Percentiles rank a stretch among this genome's conserved stretches.
Evolutionary conservation across 257 asterid species (phyloP).

Genomic region (Jaltomata sinuosa): DNA sequence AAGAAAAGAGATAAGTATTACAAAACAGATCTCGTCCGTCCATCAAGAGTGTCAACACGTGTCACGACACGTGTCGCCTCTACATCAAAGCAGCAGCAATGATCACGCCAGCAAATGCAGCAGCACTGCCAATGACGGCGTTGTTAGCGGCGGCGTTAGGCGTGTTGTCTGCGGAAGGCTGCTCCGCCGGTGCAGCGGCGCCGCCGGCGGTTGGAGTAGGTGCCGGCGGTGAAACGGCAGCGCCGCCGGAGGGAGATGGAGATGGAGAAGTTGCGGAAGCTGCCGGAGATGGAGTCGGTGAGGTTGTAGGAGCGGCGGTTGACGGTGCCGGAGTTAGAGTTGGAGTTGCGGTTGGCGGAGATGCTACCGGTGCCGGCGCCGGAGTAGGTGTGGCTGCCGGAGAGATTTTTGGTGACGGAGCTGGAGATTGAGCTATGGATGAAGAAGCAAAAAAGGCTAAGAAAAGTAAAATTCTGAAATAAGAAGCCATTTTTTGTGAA

Average conservation of each 20-base stretch:
- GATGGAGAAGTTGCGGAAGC: conserved; percentile 13
- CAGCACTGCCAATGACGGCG: conserved; percentile 52
- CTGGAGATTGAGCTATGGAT: conserved; percentile 58
- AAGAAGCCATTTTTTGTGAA: conserved; percentile 19
- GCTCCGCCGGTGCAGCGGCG: conserved; percentile 10
- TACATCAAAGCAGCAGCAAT: conserved; percentile 56
- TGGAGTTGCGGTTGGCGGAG: conserved; percentile 23
- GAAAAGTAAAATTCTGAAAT: conserved; percentile 32
- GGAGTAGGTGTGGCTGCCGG: conserved; percentile 45
- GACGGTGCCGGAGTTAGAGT: conserved; percentile 5
- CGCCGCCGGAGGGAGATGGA: conserved; percentile 8
- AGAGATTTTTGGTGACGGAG: conserved; percentile 45
- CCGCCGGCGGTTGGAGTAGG: conserved; percentile 19
- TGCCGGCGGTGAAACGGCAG: conserved; percentile 20
- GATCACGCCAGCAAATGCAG: conserved; percentile 43
- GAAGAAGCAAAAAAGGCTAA: conserved; percentile 44
- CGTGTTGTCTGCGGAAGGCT: conserved; percentile 17
- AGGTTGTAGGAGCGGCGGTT: background rate
- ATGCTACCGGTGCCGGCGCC: conserved; percentile 25
- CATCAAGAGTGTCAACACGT: conserved; percentile 29
- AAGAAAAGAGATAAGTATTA: background rate
- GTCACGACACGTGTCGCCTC: conserved; percentile 2
- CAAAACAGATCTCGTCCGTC: conserved; percentile 32
- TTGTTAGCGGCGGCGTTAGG: conserved; percentile 40
- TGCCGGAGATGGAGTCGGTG: conserved; percentile 2